Conservation (phyloP, 192 early-diverging fungal genomes). For the Jimgerdemannia lactiflua region DNA sequence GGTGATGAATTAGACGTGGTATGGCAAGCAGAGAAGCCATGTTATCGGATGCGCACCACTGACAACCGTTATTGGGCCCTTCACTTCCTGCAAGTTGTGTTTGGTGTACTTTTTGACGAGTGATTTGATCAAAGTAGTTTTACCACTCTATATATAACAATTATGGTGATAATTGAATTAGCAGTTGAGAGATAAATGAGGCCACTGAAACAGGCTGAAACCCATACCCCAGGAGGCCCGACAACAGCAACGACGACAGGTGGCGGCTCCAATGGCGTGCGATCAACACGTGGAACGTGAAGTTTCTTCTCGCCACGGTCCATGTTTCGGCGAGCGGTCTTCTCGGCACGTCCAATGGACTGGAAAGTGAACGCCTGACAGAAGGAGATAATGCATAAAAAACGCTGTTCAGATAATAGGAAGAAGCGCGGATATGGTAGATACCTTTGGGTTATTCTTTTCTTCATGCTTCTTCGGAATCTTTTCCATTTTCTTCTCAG, state of each 20-base stretch:
- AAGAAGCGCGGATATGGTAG: slow-evolving; percentile 1
- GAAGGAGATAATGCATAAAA: not conserved
- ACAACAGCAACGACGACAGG: slow-evolving; percentile 95
- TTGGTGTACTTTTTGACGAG: slow-evolving; percentile 95
- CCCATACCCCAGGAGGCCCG: slow-evolving; percentile 83
- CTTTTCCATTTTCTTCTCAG: slow-evolving; percentile 71
- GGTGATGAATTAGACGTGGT: too few relatives aligned
- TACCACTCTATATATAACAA: slow-evolving; percentile 65
- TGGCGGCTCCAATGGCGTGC: slow-evolving; percentile 86
- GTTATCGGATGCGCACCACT: slow-evolving; percentile 51
- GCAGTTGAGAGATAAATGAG: not conserved
- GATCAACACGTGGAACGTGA: slow-evolving; percentile 95
- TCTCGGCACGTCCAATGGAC: slow-evolving; percentile 72
- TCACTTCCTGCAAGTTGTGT: slow-evolving; percentile 86
- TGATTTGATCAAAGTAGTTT: slow-evolving; percentile 96
- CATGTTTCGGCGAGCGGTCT: slow-evolving; percentile 74
- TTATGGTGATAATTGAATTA: not conserved
- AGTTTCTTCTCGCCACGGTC: slow-evolving; percentile 88
- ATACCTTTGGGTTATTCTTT: slow-evolving; percentile 87
- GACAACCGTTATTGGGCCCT: slow-evolving; percentile 97
- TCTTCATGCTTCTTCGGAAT: slow-evolving; percentile 72
- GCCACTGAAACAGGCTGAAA: not conserved
- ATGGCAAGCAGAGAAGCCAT: not conserved
- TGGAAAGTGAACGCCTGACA: slow-evolving; percentile 70
- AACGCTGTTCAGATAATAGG: not conserved